phyloP scores from a whole-genome alignment of 768 basidiomycete genomes.

The Russula griseocarnosa region DNA sequence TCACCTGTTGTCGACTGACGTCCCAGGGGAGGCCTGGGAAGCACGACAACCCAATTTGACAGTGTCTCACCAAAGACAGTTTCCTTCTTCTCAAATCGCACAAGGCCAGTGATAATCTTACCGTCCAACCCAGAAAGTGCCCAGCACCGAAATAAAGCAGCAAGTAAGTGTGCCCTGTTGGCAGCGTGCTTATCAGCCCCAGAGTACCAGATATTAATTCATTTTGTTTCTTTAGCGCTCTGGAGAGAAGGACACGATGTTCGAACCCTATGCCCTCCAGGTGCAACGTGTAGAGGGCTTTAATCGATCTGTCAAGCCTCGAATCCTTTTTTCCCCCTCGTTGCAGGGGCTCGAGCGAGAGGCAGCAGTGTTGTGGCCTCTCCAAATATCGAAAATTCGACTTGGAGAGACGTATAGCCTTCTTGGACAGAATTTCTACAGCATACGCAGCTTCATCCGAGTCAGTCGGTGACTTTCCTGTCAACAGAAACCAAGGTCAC shows the following conservation, averaged over 20 bases:
- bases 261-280: not conserved
- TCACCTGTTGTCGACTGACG: not conserved
- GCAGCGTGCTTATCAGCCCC: not conserved
- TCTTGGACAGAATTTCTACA: not conserved
- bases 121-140: not conserved
- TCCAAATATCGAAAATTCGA: not conserved
- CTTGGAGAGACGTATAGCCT: not conserved
- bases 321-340: not conserved
- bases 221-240: not conserved
- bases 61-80: not conserved
- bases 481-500: not conserved
- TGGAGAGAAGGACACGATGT: not conserved
- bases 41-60: not conserved
- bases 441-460: not conserved
- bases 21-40: not conserved
- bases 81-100: not conserved
- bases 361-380: not conserved
- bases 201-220: not conserved
- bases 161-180: not conserved
- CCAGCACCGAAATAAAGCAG: not conserved
- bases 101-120: not conserved
- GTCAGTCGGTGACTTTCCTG: not conserved
- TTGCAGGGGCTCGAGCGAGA: not conserved
- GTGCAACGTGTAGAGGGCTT: not conserved
- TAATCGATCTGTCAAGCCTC: not conserved